Evolutionary conservation across 129 eudicot species (phyloP), one percentile per base, ranked within the genome.

Genomic region (Mikania micrantha): DNA sequence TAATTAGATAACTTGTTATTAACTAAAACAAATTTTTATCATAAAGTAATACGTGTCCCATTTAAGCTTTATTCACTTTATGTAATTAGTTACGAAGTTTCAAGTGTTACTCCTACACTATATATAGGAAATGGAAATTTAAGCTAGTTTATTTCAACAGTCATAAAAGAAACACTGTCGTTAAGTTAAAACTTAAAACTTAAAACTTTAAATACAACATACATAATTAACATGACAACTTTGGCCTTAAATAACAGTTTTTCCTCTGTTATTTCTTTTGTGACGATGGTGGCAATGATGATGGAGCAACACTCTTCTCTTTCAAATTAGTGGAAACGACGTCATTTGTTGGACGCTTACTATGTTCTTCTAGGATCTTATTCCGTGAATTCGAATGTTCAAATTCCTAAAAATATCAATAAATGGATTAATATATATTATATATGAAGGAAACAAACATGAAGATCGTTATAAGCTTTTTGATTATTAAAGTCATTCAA

Each of bases 281-380:
- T 25, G 79, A 64, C 13, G 82, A 64, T 4, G 88, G 84, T 11
- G 85, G 88, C 61, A 71, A 50, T n/a, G 82, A 69, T 11, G 82
- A 69, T 15, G 78, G 60, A 22, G 66, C 64, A 7, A 60, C 80
- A 39, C 60, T 52, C 65, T 74, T 73, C 42, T 60, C 75, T 52
- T 73, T 76, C 57, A 34, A 21, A 22, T 67, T 63, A 22, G 74
- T 16, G 9, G 79, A 58, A n/a, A 4, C 40, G 10, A 4, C 40
- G 10, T 79, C 36, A 16, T 49, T 3, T 44, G 80, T 36, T 44
- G 85, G 52, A 22, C 73, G 66, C 75, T 25, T 40, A 58, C 61
- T 1, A 57, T 67, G 68, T 41, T 66, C 67, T 11, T 68, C 75
- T 13, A 56, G 64, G 16, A 68, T 52, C 70, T 76, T 76, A 1